These are phyloP conservation scores for Pythium rhizo-oryzae DNA, from an alignment of 352 stramenopile species.

Conservation along the genomic window DNA sequence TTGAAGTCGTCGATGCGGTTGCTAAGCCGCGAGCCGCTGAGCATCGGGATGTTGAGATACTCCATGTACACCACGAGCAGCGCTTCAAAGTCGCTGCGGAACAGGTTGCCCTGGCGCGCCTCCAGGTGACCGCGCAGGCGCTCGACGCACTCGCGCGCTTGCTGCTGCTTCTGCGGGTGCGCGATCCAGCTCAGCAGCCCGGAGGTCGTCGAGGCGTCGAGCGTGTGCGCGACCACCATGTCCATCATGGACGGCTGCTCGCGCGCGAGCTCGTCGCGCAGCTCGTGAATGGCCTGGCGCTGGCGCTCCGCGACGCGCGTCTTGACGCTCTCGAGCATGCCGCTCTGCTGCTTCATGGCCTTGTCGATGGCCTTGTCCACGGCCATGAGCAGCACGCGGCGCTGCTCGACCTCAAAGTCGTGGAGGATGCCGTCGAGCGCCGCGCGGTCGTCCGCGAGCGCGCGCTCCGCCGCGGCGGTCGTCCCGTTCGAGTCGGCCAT, in stretches of 20 bases:
- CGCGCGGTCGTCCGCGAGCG: slow-evolving; percentile 5
- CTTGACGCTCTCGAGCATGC: slow-evolving; percentile 14
- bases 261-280: slow-evolving; percentile 10
- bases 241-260: slow-evolving; percentile 13
- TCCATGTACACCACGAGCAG: slow-evolving; percentile 21
- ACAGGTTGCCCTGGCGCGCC: slow-evolving; percentile 9
- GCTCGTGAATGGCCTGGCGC: neutral
- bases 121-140: slow-evolving; percentile 10
- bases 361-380: slow-evolving; percentile 21
- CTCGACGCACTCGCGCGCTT: slow-evolving; percentile 7
- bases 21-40: neutral
- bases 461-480: slow-evolving; percentile 3
- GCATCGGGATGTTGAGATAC: slow-evolving; percentile 16
- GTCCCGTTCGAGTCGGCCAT: neutral
- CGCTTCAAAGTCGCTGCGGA: slow-evolving; percentile 21
- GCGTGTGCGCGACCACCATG: slow-evolving; percentile 5
- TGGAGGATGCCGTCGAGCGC: slow-evolving; percentile 11
- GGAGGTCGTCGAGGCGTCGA: slow-evolving; percentile 5
- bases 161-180: slow-evolving; percentile 2
- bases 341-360: slow-evolving; percentile 12
- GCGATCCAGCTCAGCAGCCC: slow-evolving; percentile 3
- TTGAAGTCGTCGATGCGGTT: slow-evolving; percentile 20
- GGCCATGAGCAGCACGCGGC: slow-evolving; percentile 13
- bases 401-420: slow-evolving; percentile 18
- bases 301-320: slow-evolving; percentile 7